A percentile compares a stretch with the other conserved stretches of the same genome.
Evolutionary conservation across 305 asterid species (phyloP).

Genomic region (Fraxinus sp.): DNA sequence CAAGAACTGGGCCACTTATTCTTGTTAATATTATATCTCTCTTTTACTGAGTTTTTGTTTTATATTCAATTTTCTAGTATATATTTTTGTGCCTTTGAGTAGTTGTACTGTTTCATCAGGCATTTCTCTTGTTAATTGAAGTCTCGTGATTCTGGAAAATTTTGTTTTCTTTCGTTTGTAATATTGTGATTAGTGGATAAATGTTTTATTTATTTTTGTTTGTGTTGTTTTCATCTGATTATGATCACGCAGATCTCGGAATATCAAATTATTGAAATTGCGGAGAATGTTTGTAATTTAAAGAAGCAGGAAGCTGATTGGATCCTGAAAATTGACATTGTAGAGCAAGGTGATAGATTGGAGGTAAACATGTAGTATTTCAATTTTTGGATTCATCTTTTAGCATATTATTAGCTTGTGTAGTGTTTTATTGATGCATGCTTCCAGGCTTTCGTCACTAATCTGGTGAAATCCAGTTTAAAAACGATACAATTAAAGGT

Average conservation of each 20-base stretch:
- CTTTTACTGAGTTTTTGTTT: neutral
- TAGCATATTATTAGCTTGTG: neutral
- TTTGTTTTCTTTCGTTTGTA: neutral
- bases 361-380: slow-evolving; percentile 43
- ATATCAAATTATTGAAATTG: slow-evolving; percentile 80
- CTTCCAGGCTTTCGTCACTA: neutral
- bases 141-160: neutral
- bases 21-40: neutral
- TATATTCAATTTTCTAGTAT: neutral
- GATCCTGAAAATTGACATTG: slow-evolving; percentile 94
- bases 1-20: neutral
- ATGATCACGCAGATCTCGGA: slow-evolving; percentile 63
- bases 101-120: neutral
- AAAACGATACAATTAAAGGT: neutral
- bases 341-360: slow-evolving; percentile 74
- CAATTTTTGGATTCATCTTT: neutral
- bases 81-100: neutral
- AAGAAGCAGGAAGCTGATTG: slow-evolving; percentile 98
- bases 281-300: slow-evolving; percentile 94
- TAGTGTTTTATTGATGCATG: neutral
- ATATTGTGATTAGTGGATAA: neutral
- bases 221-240: neutral
- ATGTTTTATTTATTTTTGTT: neutral
- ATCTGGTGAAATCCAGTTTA: neutral
- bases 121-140: neutral